These are phyloP conservation scores for Beauveria australis DNA, from an alignment of 2,329 filamentous ascomycete genomes.

Conservation along the genomic window DNA sequence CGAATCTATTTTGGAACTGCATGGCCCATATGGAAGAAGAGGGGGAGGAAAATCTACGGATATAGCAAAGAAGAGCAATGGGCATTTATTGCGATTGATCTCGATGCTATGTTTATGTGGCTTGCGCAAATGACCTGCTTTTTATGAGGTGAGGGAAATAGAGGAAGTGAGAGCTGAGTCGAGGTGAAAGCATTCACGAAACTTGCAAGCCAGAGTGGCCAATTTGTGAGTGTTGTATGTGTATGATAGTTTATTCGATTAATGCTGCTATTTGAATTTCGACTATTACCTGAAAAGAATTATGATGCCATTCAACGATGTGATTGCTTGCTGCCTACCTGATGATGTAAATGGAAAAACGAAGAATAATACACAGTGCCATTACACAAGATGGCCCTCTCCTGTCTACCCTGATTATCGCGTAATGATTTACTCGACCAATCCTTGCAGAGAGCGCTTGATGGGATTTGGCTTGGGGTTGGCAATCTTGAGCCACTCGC, in stretches of 20 bases:
- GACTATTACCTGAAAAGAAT: not conserved
- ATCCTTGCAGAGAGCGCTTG: constrained; percentile 8
- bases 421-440: constrained; percentile 12
- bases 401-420: not conserved
- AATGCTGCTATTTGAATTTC: constrained; percentile 11
- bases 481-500: constrained; percentile 69
- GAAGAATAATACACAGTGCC: not conserved
- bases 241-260: constrained; percentile 13
- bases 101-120: not conserved
- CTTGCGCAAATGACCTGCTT: not conserved
- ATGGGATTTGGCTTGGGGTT: constrained; percentile 38
- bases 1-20: not conserved
- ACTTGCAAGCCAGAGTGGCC: not conserved
- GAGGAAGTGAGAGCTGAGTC: not conserved
- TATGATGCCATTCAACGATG: not conserved
- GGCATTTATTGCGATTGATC: not conserved
- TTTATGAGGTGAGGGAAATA: not conserved
- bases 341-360: not conserved
- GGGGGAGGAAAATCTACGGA: not conserved
- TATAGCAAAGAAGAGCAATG: not conserved
- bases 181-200: constrained; percentile 5
- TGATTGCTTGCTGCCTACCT: not conserved
- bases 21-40: not conserved
- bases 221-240: constrained; percentile 8
- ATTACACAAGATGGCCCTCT: not conserved